phyloP scores from a whole-genome alignment of 352 stramenopile species.

The Globisporangium barbulae region DNA sequence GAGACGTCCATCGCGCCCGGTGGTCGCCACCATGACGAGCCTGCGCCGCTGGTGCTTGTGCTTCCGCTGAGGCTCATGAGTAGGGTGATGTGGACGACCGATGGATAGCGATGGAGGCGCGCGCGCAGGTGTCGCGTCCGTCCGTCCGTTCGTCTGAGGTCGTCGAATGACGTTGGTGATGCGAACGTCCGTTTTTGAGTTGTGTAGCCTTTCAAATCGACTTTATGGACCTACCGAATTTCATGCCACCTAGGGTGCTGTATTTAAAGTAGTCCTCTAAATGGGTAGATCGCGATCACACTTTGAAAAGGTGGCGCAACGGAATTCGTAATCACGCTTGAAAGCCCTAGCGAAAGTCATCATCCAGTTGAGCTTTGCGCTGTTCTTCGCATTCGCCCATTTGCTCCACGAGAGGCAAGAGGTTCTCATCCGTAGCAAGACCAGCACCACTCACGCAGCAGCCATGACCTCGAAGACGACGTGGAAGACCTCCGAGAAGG shows the following conservation, averaged over 20 bases:
- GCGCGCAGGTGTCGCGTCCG: neutral
- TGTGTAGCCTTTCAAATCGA: neutral
- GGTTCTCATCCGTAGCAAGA: neutral
- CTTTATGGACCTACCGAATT: neutral
- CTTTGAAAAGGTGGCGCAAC: neutral
- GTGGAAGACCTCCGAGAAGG: slow-evolving; percentile 67
- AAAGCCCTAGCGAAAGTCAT: neutral
- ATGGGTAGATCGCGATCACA: neutral
- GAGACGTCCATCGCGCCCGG: slow-evolving; percentile 39
- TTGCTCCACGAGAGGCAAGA: slow-evolving; percentile 3
- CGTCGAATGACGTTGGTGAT: neutral
- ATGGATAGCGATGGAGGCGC: neutral
- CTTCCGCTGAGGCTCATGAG: slow-evolving; percentile 16
- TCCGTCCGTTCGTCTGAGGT: neutral
- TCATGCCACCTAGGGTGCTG: no score
- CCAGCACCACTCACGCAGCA: neutral
- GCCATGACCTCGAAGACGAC: slow-evolving; percentile 61
- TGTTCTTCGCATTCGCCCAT: slow-evolving; percentile 17
- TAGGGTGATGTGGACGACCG: neutral
- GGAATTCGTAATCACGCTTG: slow-evolving; percentile 4
- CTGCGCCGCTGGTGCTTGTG: slow-evolving; percentile 11
- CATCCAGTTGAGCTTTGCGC: no score
- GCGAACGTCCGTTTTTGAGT: neutral
- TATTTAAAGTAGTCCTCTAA: no score
- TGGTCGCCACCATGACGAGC: slow-evolving; percentile 38